phyloP scores from a whole-genome alignment of 257 asterid species.

The Thymus mandschuricus region DNA sequence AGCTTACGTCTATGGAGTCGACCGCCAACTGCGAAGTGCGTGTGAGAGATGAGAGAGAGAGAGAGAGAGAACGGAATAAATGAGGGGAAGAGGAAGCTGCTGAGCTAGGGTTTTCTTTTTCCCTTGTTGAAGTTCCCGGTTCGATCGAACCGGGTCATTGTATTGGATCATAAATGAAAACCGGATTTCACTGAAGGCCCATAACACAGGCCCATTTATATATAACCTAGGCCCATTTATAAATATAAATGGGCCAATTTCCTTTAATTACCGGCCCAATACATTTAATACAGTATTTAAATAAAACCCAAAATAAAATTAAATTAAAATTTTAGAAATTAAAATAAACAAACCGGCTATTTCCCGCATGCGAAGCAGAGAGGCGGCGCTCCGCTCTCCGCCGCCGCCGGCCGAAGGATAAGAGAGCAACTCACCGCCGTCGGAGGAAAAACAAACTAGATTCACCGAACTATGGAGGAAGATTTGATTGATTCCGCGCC shows the following conservation, averaged over 20 bases:
- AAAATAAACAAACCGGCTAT: not conserved
- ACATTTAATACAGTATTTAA: not conserved
- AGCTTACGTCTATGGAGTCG: slow-evolving; percentile 30
- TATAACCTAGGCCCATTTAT: not conserved
- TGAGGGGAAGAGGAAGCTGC: not conserved
- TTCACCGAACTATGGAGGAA: slow-evolving; percentile 45
- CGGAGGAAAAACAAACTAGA: not conserved
- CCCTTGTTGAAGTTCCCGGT: slow-evolving; percentile 17
- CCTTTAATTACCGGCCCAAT: not conserved
- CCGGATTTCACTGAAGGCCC: too few species aligned
- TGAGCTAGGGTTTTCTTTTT: slow-evolving; percentile 33
- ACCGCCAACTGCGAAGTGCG: slow-evolving; percentile 32
- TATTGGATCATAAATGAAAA: too few species aligned
- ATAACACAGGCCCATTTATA: not conserved
- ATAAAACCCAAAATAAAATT: not conserved
- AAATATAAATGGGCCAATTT: not conserved
- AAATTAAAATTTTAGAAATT: not conserved
- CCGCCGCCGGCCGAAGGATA: slow-evolving; percentile 16
- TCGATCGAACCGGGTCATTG: slow-evolving; percentile 30
- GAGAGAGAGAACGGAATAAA: slow-evolving; percentile 16
- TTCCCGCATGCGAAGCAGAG: slow-evolving; percentile 28
- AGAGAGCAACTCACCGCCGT: not conserved
- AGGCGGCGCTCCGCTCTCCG: slow-evolving; percentile 25
- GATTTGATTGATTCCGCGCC: slow-evolving; percentile 49
- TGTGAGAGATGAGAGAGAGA: not conserved